Conservation (phyloP, 2,329 filamentous ascomycete species). For the Exophiala calicioides region DNA sequence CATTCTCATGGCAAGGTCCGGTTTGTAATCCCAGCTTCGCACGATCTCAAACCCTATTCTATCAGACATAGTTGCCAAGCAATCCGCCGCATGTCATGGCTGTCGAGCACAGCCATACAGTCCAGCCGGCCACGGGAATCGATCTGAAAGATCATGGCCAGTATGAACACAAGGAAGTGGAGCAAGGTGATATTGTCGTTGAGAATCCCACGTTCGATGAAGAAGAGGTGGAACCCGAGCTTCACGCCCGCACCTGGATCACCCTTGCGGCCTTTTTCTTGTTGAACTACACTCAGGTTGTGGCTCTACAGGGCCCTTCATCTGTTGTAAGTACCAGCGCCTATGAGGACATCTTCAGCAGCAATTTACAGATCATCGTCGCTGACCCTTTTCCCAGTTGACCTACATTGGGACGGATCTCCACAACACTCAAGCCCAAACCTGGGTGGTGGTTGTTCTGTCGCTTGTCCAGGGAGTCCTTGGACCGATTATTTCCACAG, state of each 20-base stretch:
- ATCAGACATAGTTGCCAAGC: no score
- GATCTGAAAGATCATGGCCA: background rate
- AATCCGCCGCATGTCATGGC: background rate
- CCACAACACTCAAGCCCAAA: constrained; percentile 19
- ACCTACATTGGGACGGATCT: constrained; percentile 11
- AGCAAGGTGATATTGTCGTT: background rate
- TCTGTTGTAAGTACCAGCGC: constrained; percentile 7
- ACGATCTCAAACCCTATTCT: no score
- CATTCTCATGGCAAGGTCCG: no score
- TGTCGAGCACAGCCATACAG: background rate
- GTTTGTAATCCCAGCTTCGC: no score
- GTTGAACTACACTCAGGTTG: constrained; percentile 12
- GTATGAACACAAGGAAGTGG: constrained; percentile 3
- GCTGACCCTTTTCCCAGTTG: constrained; percentile 10
- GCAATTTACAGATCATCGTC: no score
- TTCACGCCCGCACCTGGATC: constrained; percentile 16
- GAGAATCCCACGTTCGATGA: constrained; percentile 1
- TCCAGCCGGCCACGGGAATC: background rate
- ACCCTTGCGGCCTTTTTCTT: constrained; percentile 13
- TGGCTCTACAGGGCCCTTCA: constrained; percentile 15
- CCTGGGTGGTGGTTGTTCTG: constrained; percentile 25
- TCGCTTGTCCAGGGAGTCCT: constrained; percentile 29
- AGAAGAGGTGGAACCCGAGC: constrained; percentile 5
- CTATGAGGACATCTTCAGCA: background rate
- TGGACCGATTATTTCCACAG: constrained; percentile 23